Evolutionary conservation across 2,329 filamentous ascomycete species (phyloP).

Genomic region (Camillea tinctor): DNA sequence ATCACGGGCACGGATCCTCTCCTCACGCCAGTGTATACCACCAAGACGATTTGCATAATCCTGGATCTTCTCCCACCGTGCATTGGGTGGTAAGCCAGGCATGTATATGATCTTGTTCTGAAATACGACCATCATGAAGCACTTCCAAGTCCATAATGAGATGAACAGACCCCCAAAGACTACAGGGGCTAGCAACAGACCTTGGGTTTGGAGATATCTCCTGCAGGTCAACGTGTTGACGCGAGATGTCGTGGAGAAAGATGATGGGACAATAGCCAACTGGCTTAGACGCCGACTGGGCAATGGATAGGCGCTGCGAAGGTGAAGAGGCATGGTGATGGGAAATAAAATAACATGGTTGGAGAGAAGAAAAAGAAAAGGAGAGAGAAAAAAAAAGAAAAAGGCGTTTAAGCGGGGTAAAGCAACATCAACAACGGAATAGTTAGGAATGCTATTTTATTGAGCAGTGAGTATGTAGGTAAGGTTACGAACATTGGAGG

Average conservation of each 20-base stretch:
- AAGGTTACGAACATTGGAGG: neutral
- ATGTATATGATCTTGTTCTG: slow-evolving; percentile 85
- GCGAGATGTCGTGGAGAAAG: slow-evolving; percentile 18
- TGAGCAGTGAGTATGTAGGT: neutral
- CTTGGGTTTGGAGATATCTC: slow-evolving; percentile 36
- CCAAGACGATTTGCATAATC: slow-evolving; percentile 61
- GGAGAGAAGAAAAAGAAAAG: too few relatives aligned
- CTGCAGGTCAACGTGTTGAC: slow-evolving; percentile 21
- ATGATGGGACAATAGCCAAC: slow-evolving; percentile 16
- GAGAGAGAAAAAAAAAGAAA: neutral
- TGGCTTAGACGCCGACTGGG: slow-evolving; percentile 7
- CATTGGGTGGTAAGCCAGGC: slow-evolving; percentile 70
- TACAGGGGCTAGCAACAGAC: slow-evolving; percentile 60
- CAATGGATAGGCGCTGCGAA: neutral
- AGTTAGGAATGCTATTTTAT: neutral
- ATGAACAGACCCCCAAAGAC: slow-evolving; percentile 66
- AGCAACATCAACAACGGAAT: neutral
- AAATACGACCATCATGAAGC: slow-evolving; percentile 71
- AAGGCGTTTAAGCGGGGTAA: slow-evolving; percentile 14
- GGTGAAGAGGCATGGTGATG: slow-evolving; percentile 23
- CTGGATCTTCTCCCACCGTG: slow-evolving; percentile 63
- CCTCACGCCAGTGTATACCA: slow-evolving; percentile 66
- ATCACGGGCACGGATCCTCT: slow-evolving; percentile 59
- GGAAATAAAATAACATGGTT: slow-evolving; percentile 14
- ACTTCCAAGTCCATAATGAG: slow-evolving; percentile 65